Percentiles rank a stretch among this genome's conserved stretches.
These are phyloP conservation scores for Suillus paluster DNA, from an alignment of 768 basidiomycete genomes.

Conservation along the genomic window DNA sequence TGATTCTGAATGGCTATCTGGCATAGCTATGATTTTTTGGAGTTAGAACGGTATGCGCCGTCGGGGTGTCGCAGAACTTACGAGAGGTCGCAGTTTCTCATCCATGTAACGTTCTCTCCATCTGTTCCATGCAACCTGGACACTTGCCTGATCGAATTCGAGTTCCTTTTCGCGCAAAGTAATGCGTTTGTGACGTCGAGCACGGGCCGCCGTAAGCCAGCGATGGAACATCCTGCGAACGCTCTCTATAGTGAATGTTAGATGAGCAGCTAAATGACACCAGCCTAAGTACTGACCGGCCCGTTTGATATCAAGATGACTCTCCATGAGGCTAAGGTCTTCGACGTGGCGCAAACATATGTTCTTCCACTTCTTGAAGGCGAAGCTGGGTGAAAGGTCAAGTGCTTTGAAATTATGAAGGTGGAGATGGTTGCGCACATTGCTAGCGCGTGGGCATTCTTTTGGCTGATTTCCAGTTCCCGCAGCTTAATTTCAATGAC, in stretches of 20 bases:
- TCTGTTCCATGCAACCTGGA: slow-evolving; percentile 71
- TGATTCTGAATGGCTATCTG: slow-evolving; percentile 61
- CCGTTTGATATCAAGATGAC: slow-evolving; percentile 77
- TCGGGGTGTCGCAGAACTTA: slow-evolving; percentile 35
- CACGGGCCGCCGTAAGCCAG: slow-evolving; percentile 67
- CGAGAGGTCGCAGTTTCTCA: slow-evolving; percentile 66
- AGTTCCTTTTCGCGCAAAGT: slow-evolving; percentile 64
- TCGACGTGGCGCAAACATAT: slow-evolving; percentile 67
- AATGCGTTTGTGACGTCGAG: slow-evolving; percentile 62
- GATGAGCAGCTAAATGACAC: slow-evolving; percentile 4
- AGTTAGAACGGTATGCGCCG: slow-evolving; percentile 3
- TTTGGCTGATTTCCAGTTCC: slow-evolving; percentile 66
- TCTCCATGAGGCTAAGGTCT: slow-evolving; percentile 80
- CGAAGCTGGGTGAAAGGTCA: slow-evolving; percentile 41
- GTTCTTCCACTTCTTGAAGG: slow-evolving; percentile 73
- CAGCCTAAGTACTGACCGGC: slow-evolving; percentile 57
- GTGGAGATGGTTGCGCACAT: slow-evolving; percentile 33
- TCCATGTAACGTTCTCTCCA: slow-evolving; percentile 79
- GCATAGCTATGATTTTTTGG: slow-evolving; percentile 32
- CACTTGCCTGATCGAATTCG: slow-evolving; percentile 55
- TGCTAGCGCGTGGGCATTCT: slow-evolving; percentile 41
- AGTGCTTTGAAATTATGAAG: slow-evolving; percentile 19
- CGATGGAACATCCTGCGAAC: slow-evolving; percentile 69
- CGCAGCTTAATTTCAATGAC: slow-evolving; percentile 76
- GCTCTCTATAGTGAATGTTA: slow-evolving; percentile 50